phyloP scores from a whole-genome alignment of 2,329 filamentous ascomycete genomes.

The Zelopaecilomyces penicillatus region DNA sequence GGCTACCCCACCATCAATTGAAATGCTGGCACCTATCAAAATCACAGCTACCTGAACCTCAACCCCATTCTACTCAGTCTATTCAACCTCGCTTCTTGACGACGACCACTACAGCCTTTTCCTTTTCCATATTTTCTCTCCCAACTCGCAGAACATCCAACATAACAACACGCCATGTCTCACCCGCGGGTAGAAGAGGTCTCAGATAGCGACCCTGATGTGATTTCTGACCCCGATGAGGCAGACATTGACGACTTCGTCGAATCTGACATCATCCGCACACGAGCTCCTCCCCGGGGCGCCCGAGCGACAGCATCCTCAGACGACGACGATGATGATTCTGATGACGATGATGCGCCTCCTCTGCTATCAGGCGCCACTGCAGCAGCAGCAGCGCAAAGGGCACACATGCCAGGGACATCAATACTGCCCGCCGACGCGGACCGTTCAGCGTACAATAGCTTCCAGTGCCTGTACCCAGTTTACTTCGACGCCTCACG shows the following conservation, averaged over 20 bases:
- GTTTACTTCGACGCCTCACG: slow-evolving; percentile 83
- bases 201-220: slow-evolving; percentile 64
- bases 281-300: slow-evolving; percentile 26
- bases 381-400: slow-evolving; percentile 11
- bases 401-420: slow-evolving; percentile 22
- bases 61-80: background rate
- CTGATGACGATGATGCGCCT: background rate
- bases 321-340: background rate
- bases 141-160: background rate
- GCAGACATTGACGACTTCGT: slow-evolving; percentile 64
- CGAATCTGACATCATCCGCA: slow-evolving; percentile 48
- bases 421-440: slow-evolving; percentile 25
- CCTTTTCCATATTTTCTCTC: too few relatives aligned
- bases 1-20: too few relatives aligned
- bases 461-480: slow-evolving; percentile 86
- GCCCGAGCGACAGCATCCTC: slow-evolving; percentile 15
- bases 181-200: slow-evolving; percentile 90
- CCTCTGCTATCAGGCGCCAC: slow-evolving; percentile 23
- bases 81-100: background rate
- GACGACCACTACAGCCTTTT: too few relatives aligned
- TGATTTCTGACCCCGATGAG: slow-evolving; percentile 71
- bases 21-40: too few relatives aligned
- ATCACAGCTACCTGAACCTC: too few relatives aligned
- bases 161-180: slow-evolving; percentile 51
- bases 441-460: slow-evolving; percentile 53